Evolutionary conservation across 345 rosid genomes (phyloP).

Genomic region (Leavenworthia alabamica): DNA sequence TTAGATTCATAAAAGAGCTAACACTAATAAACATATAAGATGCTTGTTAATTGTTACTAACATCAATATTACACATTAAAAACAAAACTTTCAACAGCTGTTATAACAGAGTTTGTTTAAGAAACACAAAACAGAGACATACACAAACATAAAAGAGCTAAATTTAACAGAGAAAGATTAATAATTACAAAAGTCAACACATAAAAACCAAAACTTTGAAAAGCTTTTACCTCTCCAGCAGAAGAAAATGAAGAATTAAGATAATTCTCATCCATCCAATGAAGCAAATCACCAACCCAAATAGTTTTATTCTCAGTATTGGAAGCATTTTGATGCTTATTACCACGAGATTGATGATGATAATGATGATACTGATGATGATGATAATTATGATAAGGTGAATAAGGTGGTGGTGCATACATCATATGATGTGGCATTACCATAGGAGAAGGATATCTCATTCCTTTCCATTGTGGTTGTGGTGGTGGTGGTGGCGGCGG

Average conservation of each 20-base stretch:
- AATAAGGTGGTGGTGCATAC: slow-evolving; percentile 51
- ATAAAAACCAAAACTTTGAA: neutral
- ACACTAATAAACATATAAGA: too few species aligned
- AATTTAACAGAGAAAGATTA: neutral
- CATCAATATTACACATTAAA: neutral
- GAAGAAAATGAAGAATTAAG: slow-evolving; percentile 61
- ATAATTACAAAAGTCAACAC: neutral
- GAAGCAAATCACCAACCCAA: slow-evolving; percentile 97
- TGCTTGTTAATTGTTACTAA: neutral
- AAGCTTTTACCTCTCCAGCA: slow-evolving; percentile 60
- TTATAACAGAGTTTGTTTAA: neutral
- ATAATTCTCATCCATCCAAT: slow-evolving; percentile 96
- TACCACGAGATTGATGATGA: slow-evolving; percentile 30
- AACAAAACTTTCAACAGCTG: neutral
- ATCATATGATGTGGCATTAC: slow-evolving; percentile 86
- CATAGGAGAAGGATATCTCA: slow-evolving; percentile 82
- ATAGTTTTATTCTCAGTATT: slow-evolving; percentile 65
- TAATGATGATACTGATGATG: slow-evolving; percentile 31
- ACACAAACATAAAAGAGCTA: neutral
- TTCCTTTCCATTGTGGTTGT: slow-evolving; percentile 57
- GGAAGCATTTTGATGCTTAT: slow-evolving; percentile 40
- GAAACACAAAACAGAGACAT: neutral
- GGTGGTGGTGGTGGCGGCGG: slow-evolving; percentile 36
- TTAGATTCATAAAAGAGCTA: too few species aligned
- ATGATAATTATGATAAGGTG: slow-evolving; percentile 44